Evolutionary conservation across 306 rosid species (phyloP).

Genomic region (Fragaria vesca): DNA sequence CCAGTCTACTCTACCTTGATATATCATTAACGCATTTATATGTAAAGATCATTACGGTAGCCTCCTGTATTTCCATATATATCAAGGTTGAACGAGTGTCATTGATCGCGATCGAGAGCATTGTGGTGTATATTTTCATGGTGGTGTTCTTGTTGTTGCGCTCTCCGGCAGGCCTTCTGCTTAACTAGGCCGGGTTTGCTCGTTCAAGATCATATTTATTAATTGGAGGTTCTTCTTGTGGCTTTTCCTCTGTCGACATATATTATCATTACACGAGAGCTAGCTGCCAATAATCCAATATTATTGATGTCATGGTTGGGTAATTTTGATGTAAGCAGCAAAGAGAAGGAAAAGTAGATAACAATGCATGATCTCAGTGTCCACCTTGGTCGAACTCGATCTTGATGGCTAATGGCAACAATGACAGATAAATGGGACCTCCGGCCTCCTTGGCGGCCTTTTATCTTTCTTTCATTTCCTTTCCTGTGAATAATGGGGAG

Average conservation of each 20-base stretch:
- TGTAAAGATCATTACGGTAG: too few relatives aligned
- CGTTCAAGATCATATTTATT: background rate
- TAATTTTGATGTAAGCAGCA: constrained; percentile 11
- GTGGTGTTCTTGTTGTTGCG: background rate
- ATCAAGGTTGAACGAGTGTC: too few relatives aligned
- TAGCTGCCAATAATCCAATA: background rate
- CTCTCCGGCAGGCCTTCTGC: background rate
- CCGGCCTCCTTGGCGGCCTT: too few relatives aligned
- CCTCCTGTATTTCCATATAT: too few relatives aligned
- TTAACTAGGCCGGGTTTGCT: background rate
- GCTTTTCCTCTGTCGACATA: background rate
- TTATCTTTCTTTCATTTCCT: background rate
- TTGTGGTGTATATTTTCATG: too few relatives aligned
- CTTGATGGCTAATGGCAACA: background rate
- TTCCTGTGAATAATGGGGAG: background rate
- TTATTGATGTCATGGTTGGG: constrained; percentile 9
- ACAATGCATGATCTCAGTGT: background rate
- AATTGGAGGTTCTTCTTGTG: background rate
- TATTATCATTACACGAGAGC: background rate
- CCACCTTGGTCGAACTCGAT: background rate
- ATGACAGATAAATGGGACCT: background rate
- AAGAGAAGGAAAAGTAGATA: background rate
- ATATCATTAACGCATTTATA: too few relatives aligned
- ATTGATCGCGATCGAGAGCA: background rate
- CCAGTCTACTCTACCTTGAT: too few relatives aligned